Conservation (phyloP, 192 early-diverging fungal species). For the Coemansia sp. region DNA sequence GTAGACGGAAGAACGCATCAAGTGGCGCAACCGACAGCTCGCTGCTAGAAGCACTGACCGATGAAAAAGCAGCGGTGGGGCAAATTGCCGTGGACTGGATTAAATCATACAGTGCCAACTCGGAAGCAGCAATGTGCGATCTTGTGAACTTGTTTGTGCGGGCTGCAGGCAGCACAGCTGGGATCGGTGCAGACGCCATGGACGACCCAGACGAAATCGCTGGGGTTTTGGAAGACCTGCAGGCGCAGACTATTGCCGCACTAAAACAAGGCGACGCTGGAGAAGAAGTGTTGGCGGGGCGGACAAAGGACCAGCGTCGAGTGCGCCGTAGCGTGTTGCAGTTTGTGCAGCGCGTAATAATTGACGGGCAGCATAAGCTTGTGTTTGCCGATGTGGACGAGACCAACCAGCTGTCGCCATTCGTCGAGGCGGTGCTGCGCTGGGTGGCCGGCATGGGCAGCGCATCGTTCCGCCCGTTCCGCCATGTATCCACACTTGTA, state of each 20-base stretch:
- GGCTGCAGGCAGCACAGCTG: slow-evolving; percentile 58
- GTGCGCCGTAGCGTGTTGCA: slow-evolving; percentile 66
- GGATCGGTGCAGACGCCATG: slow-evolving; percentile 48
- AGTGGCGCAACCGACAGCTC: slow-evolving; percentile 3
- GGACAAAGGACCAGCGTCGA: slow-evolving; percentile 60
- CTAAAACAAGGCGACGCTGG: slow-evolving; percentile 23
- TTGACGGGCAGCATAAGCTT: slow-evolving; percentile 58
- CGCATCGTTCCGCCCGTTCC: slow-evolving; percentile 80
- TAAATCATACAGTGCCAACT: slow-evolving; percentile 56
- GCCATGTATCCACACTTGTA: slow-evolving; percentile 80
- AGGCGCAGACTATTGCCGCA: slow-evolving; percentile 36
- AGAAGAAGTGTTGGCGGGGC: slow-evolving; percentile 80
- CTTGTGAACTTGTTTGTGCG: slow-evolving; percentile 69
- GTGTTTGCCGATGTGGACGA: slow-evolving; percentile 58
- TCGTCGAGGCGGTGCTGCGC: slow-evolving; percentile 58
- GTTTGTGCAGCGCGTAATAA: slow-evolving; percentile 62
- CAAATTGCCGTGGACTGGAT: slow-evolving; percentile 71
- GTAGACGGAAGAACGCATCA: neutral
- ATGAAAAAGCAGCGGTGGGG: slow-evolving; percentile 57
- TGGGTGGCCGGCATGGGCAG: slow-evolving; percentile 72
- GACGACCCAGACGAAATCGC: slow-evolving; percentile 59
- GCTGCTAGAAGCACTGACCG: slow-evolving; percentile 51
- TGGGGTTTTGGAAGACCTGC: slow-evolving; percentile 56
- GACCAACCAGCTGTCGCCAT: slow-evolving; percentile 37
- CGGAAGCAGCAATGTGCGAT: slow-evolving; percentile 59